Evolutionary conservation across 225 moss, liverwort and hornwort genomes (phyloP).

Genomic region (Straminergon stramineum): DNA sequence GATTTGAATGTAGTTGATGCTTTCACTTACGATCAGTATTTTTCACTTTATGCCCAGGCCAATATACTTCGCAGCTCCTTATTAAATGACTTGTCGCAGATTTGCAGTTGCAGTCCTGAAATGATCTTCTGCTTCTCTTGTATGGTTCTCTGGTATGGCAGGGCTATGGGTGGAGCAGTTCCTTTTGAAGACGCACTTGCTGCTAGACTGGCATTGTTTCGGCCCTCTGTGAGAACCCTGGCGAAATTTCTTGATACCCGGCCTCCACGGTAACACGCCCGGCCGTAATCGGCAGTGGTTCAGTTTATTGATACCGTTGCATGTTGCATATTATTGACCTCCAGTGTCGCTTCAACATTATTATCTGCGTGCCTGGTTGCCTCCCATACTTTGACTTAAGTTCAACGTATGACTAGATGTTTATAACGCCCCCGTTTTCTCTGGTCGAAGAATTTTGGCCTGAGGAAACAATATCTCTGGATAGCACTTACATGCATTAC

Average conservation of each 20-base stretch:
- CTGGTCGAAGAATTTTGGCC: not conserved
- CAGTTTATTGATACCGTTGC: not conserved
- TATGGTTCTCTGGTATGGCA: slow-evolving; percentile 19
- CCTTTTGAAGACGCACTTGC: slow-evolving; percentile 76
- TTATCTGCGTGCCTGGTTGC: not conserved
- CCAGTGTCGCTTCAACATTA: not conserved
- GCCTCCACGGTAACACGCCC: slow-evolving; percentile 43
- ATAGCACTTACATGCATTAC: not conserved
- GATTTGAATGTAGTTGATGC: not conserved
- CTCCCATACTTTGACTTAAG: not conserved
- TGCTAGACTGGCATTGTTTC: slow-evolving; percentile 67
- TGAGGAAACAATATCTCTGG: not conserved
- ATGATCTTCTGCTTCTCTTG: not conserved
- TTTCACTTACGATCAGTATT: not conserved
- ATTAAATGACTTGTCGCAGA: not conserved
- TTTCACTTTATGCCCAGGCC: not conserved
- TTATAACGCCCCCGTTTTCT: not conserved
- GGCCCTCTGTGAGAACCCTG: slow-evolving; percentile 51
- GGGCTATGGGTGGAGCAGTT: slow-evolving; percentile 79
- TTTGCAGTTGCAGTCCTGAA: not conserved
- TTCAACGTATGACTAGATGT: not conserved
- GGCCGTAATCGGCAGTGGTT: not conserved
- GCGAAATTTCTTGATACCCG: slow-evolving; percentile 42
- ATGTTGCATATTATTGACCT: not conserved
- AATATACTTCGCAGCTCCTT: not conserved